These are phyloP conservation scores for Elsinoe arachidis DNA, from an alignment of 2,329 filamentous ascomycete species.

Conservation along the genomic window DNA sequence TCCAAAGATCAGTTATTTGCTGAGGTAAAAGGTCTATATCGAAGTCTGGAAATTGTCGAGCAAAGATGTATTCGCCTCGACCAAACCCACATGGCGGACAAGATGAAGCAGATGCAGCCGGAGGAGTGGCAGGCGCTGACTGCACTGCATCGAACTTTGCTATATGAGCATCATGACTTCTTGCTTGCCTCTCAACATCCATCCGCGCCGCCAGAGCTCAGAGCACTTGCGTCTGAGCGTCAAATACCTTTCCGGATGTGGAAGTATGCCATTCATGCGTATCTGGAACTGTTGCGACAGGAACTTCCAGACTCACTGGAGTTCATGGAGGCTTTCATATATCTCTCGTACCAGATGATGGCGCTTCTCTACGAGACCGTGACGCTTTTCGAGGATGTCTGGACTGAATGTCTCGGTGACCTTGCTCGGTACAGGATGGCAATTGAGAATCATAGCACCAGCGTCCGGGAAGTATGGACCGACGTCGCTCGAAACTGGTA, in stretches of 20 bases:
- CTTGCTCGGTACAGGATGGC: slow-evolving; percentile 82
- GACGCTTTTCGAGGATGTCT: slow-evolving; percentile 72
- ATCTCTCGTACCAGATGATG: slow-evolving; percentile 84
- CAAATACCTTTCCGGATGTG: slow-evolving; percentile 92
- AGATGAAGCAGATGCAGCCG: slow-evolving; percentile 36
- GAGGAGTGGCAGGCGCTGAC: slow-evolving; percentile 69
- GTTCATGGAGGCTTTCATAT: slow-evolving; percentile 87
- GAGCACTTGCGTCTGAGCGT: slow-evolving; percentile 66
- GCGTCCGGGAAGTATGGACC: slow-evolving; percentile 73
- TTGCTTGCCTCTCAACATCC: slow-evolving; percentile 84
- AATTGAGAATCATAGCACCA: slow-evolving; percentile 67
- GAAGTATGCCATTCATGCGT: slow-evolving; percentile 69
- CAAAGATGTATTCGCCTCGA: slow-evolving; percentile 80
- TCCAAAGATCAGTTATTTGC: slow-evolving; percentile 69
- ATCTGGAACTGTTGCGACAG: slow-evolving; percentile 48
- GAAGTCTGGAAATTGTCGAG: slow-evolving; percentile 77
- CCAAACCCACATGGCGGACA: slow-evolving; percentile 47
- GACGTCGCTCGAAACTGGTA: slow-evolving; percentile 77
- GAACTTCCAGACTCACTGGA: slow-evolving; percentile 69
- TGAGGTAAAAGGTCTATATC: slow-evolving; percentile 78
- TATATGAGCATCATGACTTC: slow-evolving; percentile 42
- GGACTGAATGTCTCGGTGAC: slow-evolving; percentile 89
- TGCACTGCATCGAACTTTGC: slow-evolving; percentile 62
- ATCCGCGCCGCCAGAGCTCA: slow-evolving; percentile 59
- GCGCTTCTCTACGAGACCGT: slow-evolving; percentile 79